Evolutionary conservation across 495 filamentous ascomycete species (phyloP).

Genomic region (Bombardia bombarda): DNA sequence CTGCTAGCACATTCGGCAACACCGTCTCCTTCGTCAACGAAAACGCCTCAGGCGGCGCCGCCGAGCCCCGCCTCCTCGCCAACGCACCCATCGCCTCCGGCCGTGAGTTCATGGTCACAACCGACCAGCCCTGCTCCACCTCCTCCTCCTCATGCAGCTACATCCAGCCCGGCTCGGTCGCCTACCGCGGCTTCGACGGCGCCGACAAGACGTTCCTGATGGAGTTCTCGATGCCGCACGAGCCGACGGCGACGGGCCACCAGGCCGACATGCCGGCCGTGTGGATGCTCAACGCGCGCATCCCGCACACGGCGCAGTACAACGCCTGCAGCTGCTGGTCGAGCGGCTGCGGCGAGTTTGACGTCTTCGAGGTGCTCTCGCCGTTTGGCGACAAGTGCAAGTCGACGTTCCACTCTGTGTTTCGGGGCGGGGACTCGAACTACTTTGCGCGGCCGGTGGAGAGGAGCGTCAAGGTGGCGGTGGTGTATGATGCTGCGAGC

Average conservation of each 20-base stretch:
- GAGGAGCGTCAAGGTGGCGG: conserved; percentile 47
- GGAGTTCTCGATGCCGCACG: conserved; percentile 59
- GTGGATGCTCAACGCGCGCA: conserved; percentile 65
- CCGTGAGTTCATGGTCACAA: conserved; percentile 55
- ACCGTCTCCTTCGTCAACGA: conserved; percentile 53
- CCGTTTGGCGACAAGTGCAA: conserved; percentile 41
- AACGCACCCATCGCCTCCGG: conserved; percentile 45
- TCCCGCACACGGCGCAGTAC: conserved; percentile 61
- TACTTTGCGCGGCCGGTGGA: conserved; percentile 54
- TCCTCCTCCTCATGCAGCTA: conserved; percentile 49
- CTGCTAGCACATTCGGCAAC: conserved; percentile 46
- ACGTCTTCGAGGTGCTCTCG: conserved; percentile 59
- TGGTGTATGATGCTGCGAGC: conserved; percentile 44
- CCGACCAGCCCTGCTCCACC: conserved; percentile 44
- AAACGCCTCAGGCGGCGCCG: conserved; percentile 40
- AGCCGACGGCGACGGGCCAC: conserved; percentile 4
- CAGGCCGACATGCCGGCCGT: conserved; percentile 51
- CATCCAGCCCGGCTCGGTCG: conserved; percentile 46
- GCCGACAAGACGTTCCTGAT: conserved; percentile 56
- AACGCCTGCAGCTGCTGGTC: conserved; percentile 59
- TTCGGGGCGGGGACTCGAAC: conserved; percentile 51
- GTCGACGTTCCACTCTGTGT: conserved; percentile 52
- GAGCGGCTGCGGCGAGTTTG: conserved; percentile 59
- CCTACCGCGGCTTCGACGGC: conserved; percentile 61
- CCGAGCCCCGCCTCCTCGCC: conserved; percentile 41